phyloP scores from a whole-genome alignment of 371 early-diverging fungal genomes.

The Saksenaea vasiformis region DNA sequence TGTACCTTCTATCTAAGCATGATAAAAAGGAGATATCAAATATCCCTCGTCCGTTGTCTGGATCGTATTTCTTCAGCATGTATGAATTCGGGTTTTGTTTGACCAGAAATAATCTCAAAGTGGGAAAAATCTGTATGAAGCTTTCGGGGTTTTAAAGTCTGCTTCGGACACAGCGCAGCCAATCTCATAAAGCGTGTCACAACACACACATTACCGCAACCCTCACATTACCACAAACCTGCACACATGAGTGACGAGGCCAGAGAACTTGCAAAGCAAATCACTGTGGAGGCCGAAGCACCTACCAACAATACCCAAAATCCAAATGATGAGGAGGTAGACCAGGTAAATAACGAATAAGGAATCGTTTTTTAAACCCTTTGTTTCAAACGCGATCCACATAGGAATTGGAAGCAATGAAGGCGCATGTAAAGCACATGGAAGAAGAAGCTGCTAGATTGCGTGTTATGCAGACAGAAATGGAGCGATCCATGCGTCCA shows the following conservation, averaged over 20 bases:
- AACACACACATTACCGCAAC: too few species aligned
- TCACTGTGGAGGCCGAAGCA: constrained; percentile 13
- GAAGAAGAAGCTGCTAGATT: constrained; percentile 95
- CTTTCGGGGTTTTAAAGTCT: too few species aligned
- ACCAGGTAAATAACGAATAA: constrained; percentile 29
- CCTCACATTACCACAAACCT: too few species aligned
- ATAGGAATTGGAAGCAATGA: constrained; percentile 82
- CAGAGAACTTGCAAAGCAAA: constrained; percentile 13
- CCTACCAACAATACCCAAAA: not conserved
- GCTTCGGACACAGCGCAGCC: too few species aligned
- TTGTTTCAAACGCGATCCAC: not conserved
- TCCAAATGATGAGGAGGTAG: constrained; percentile 25
- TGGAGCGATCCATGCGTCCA: constrained; percentile 77
- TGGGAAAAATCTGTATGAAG: too few species aligned
- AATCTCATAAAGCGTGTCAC: too few species aligned
- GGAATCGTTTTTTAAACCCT: not conserved
- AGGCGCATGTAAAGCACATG: constrained; percentile 88
- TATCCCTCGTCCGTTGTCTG: too few species aligned
- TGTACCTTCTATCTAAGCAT: too few species aligned
- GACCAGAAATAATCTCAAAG: too few species aligned
- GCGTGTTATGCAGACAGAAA: constrained; percentile 88
- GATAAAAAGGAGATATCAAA: too few species aligned
- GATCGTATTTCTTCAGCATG: too few species aligned
- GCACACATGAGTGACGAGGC: constrained; percentile 4
- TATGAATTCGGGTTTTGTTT: too few species aligned